Evolutionary conservation across 2,329 filamentous ascomycete genomes (phyloP), one percentile per base, ranked within the genome.

Genomic region (Lachnellula willkommii): DNA sequence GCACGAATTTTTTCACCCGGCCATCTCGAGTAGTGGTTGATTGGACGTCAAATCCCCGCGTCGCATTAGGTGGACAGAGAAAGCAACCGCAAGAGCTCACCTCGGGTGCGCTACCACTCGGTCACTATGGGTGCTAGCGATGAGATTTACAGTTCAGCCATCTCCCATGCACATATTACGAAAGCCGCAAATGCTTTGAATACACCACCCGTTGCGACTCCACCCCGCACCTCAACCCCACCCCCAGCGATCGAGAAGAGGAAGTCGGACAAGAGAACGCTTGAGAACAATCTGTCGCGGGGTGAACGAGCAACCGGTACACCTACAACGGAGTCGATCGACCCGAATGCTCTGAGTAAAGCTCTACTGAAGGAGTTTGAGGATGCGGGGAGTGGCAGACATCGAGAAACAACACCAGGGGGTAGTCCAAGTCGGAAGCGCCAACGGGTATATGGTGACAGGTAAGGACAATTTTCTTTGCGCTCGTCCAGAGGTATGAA

Each of bases 401-500:
- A 76, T 47, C 73, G 82, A 65, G 83, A 85, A 61, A 77, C 79
- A 55, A 87, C 84, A 32, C 84, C 85, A 4, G 80, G 77, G 45
- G 78, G 80, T 32, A 88, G 84, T 69, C 85, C 85, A 4, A 86
- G 83, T 69, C 76, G 85, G 59, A 89, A 89, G 72, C 77, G 84
- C 61, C 84, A 86, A 69, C 77, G 84, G 60, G 75, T 87, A 17
- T 86, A 88, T 67, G 83, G 82, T 51, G 79, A 81, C 61, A 75
- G 78, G 69, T 71, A 63, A 70, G 68, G 56, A 54, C 20, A 28
- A 39, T 57, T 59, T 22, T 37, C 48, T 52, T 15, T 48, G 11
- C n/a, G 20, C 42, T 17, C 2, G 11, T 12, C 20, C 5, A 7
- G 7, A 26, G 5, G 12, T 24, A 22, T 45, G 5, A 24, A 45